Conservation (phyloP, 2,329 filamentous ascomycete genomes). For the Cyclaneusma minus region DNA sequence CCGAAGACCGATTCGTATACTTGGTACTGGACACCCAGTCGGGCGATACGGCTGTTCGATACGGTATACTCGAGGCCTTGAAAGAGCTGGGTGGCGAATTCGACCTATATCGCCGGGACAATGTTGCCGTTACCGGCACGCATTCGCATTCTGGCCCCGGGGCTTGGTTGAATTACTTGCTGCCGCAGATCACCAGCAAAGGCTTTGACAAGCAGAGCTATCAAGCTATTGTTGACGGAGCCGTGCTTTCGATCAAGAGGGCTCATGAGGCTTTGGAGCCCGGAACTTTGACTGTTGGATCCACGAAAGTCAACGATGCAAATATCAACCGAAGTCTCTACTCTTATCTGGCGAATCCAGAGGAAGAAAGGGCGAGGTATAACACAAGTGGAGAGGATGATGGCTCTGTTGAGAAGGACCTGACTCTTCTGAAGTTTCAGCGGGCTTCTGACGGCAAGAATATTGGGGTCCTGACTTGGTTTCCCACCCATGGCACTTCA, state of each 20-base stretch:
- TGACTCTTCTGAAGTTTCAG: constrained; percentile 69
- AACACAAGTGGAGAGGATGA: constrained; percentile 33
- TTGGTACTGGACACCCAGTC: constrained; percentile 75
- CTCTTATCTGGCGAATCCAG: constrained; percentile 76
- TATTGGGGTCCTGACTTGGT: constrained; percentile 77
- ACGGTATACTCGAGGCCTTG: constrained; percentile 72
- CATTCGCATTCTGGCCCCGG: constrained; percentile 87
- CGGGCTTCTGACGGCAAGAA: constrained; percentile 60
- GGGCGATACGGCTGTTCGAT: constrained; percentile 75
- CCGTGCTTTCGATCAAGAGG: constrained; percentile 63
- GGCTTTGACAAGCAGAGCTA: constrained; percentile 83
- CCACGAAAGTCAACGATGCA: constrained; percentile 53
- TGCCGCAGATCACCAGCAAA: constrained; percentile 78
- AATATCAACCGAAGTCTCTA: constrained; percentile 84
- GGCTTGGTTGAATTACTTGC: constrained; percentile 86
- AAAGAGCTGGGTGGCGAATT: constrained; percentile 55
- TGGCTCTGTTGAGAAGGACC: constrained; percentile 50
- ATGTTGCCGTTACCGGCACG: constrained; percentile 80
- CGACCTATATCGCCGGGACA: constrained; percentile 59
- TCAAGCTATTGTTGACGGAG: constrained; percentile 74
- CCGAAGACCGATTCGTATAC: constrained; percentile 67
- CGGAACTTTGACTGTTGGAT: constrained; percentile 57
- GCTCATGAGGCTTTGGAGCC: constrained; percentile 55
- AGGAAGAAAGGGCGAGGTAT: constrained; percentile 58
- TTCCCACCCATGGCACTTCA: constrained; percentile 82